Evolutionary conservation across 768 basidiomycete species (phyloP).

Genomic region (Termitomyces sp.): DNA sequence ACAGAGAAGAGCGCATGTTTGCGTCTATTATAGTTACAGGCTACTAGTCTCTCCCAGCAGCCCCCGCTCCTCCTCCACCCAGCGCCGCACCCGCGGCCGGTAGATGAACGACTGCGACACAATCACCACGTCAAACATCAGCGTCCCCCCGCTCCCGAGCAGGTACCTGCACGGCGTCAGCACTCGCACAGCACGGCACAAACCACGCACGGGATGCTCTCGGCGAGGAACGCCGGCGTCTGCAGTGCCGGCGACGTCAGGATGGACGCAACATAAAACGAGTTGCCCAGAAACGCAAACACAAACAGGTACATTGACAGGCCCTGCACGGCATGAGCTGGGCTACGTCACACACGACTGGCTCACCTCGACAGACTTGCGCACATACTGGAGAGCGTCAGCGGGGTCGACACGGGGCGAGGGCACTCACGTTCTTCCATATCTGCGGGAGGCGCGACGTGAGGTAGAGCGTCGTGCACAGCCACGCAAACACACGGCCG

Average conservation of each 20-base stretch:
- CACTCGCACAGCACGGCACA: neutral
- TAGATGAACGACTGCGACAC: conserved; percentile 84
- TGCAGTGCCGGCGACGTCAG: conserved; percentile 65
- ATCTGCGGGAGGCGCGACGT: conserved; percentile 95
- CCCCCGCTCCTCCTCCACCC: conserved; percentile 42
- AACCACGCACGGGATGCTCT: conserved; percentile 75
- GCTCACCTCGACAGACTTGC: conserved; percentile 83
- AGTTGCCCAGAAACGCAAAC: conserved; percentile 91
- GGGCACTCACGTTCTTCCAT: conserved; percentile 89
- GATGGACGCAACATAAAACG: conserved; percentile 89
- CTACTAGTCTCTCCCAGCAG: conserved; percentile 23
- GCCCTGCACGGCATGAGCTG: conserved; percentile 42
- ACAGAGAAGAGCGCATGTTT: neutral
- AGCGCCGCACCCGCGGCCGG: conserved; percentile 39
- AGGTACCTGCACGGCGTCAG: conserved; percentile 53
- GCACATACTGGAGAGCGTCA: conserved; percentile 51
- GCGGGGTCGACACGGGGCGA: neutral
- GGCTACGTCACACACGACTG: neutral
- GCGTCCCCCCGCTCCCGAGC: conserved; percentile 87
- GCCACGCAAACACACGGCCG: conserved; percentile 92
- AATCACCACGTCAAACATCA: conserved; percentile 91
- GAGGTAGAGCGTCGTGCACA: conserved; percentile 88
- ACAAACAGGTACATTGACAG: conserved; percentile 92
- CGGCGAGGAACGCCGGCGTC: conserved; percentile 63
- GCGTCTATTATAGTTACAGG: conserved; percentile 4